phyloP scores from a whole-genome alignment of 2,329 filamentous ascomycete genomes.

The Stemphylium beticola region DNA sequence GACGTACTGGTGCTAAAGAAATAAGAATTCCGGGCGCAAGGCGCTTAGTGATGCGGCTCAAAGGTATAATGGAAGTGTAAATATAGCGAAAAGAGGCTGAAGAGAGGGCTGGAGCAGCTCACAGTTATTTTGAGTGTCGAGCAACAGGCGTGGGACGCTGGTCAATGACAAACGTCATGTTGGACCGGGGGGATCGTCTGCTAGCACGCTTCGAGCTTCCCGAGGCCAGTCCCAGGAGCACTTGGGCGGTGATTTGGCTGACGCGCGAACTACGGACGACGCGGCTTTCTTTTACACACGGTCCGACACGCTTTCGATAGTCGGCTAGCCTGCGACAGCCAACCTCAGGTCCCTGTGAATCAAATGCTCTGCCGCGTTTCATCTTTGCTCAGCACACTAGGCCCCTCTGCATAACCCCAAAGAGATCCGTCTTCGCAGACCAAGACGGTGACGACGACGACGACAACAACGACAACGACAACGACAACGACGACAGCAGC shows the following conservation, averaged over 20 bases:
- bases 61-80: too few relatives aligned
- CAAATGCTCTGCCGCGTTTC: slow-evolving; percentile 40
- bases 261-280: slow-evolving; percentile 18
- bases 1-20: too few relatives aligned
- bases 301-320: slow-evolving; percentile 16
- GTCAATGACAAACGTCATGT: too few relatives aligned
- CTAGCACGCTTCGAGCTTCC: slow-evolving; percentile 8
- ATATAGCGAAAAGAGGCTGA: too few relatives aligned
- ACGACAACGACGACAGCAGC: slow-evolving; percentile 17
- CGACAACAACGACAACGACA: neutral
- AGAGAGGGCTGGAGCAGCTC: too few relatives aligned
- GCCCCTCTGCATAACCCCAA: slow-evolving; percentile 20
- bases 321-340: slow-evolving; percentile 38
- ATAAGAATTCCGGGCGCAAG: too few relatives aligned
- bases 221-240: too few relatives aligned
- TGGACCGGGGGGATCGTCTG: neutral
- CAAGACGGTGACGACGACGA: slow-evolving; percentile 11
- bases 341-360: slow-evolving; percentile 25
- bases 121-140: too few relatives aligned
- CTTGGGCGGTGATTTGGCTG: neutral
- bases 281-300: neutral
- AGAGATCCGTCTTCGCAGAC: slow-evolving; percentile 30
- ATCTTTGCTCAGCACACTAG: slow-evolving; percentile 25
- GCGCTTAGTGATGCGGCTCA: too few relatives aligned
- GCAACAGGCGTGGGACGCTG: too few relatives aligned